phyloP scores from a whole-genome alignment of 192 early-diverging fungal species.

The Neocallimastix lanati region DNA sequence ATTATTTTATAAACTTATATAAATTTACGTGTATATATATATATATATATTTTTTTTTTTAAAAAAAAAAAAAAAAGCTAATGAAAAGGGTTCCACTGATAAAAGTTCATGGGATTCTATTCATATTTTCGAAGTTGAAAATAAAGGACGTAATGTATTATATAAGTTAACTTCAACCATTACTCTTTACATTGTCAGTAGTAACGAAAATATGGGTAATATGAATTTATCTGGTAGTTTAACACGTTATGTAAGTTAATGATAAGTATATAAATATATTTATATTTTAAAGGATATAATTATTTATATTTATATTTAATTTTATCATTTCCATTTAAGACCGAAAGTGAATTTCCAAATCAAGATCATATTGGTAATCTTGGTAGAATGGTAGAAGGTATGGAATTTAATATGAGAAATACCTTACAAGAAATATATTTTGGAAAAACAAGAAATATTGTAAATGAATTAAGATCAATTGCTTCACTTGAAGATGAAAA shows the following conservation, averaged over 20 bases:
- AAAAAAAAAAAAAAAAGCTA: neutral
- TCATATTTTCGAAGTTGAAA: slow-evolving; percentile 82
- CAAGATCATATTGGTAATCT: slow-evolving; percentile 78
- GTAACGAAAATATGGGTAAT: slow-evolving; percentile 32
- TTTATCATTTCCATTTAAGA: no score
- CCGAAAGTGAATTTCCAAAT: slow-evolving; percentile 64
- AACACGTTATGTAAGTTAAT: slow-evolving; percentile 69
- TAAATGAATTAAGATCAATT: slow-evolving; percentile 73
- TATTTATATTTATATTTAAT: no score
- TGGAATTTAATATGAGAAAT: slow-evolving; percentile 95
- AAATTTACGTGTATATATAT: no score
- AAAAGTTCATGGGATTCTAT: slow-evolving; percentile 97
- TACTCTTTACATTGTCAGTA: slow-evolving; percentile 77
- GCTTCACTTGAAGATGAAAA: slow-evolving; percentile 53
- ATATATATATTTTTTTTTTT: no score
- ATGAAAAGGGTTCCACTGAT: neutral
- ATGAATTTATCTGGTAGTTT: slow-evolving; percentile 81
- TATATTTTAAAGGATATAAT: no score
- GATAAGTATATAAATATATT: neutral
- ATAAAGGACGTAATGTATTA: slow-evolving; percentile 58
- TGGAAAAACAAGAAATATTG: slow-evolving; percentile 91
- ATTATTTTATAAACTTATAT: no score
- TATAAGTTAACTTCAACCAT: slow-evolving; percentile 95
- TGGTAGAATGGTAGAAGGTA: slow-evolving; percentile 91
- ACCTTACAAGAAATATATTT: slow-evolving; percentile 89